Base-by-base conservation (phyloP, 345 rosid species). In the Hibiscus syriacus region DNA sequence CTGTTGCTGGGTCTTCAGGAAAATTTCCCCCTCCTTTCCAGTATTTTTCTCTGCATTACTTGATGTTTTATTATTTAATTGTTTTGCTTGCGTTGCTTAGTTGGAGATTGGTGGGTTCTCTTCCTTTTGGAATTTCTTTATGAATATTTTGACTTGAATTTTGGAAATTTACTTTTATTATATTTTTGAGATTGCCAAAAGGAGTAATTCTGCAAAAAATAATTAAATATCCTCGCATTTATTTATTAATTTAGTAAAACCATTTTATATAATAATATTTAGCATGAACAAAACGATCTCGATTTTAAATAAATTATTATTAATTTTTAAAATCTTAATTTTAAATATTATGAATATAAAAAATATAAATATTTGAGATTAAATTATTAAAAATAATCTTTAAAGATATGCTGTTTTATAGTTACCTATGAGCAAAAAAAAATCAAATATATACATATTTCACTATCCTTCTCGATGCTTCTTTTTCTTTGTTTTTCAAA, bases 111-210 rank as follows among this genome's bases (percentile, higher is more conserved):
- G 73, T 69, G 17, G 53, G 54, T 61, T 62, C 23, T 60, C 52
- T 69, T 73, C 68, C 64, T 73, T 73, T 17, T 52, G 48, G 48
- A 41, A 41, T 55, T 32, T 22, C 12, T 12, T 43, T 65, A 23
- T 8, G 53, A 8, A 48, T 19, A 10, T 27, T 16, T 71, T 73
- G 76, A 73, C 68, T 20, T 52, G 63, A 67, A 67, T 25, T 10
- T 17, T n/a, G 0, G 53, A 17, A 48, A 5, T 48, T 48, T 14
- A 2, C 17, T 48, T n/a, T n/a, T n/a, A 14, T 48, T 48, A 46
- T 48, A 16, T 6, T 46, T 46, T 5, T 46, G n/a, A 16, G 52
- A 46, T 46, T 46, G 52, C 53, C 53, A 48, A 48, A n/a, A 17
- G 52, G 1, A 46, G 22, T n/a, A 46, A 46, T 46, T 9, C 22